These are phyloP conservation scores for Tetradesmus lagerheimii DNA, from an alignment of 139 green algal genomes.

Conservation along the genomic window DNA sequence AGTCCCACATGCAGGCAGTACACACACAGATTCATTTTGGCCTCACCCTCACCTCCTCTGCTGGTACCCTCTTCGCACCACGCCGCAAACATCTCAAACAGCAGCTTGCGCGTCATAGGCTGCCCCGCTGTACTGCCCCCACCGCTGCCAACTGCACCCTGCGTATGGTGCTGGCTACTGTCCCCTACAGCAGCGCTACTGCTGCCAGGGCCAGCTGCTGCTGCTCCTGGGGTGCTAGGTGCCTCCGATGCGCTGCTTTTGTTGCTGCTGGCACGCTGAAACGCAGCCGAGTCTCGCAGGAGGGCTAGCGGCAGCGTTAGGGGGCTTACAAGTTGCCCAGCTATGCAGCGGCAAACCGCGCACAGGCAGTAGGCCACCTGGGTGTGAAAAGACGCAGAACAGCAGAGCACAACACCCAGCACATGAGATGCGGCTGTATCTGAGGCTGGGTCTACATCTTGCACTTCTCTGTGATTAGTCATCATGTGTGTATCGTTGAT, in stretches of 20 bases:
- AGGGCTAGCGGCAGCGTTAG: conserved; percentile 44
- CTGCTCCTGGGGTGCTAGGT: background rate
- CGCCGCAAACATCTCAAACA: conserved; percentile 70
- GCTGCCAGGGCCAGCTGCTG: background rate
- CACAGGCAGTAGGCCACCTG: conserved; percentile 80
- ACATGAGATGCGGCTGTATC: too few species aligned
- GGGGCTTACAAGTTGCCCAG: conserved; percentile 19
- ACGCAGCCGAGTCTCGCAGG: background rate
- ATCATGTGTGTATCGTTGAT: too few species aligned
- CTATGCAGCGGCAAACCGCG: conserved; percentile 53
- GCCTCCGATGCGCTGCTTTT: conserved; percentile 23
- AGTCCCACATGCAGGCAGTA: background rate
- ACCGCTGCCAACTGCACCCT: background rate
- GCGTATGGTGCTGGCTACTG: background rate
- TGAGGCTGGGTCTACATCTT: too few species aligned
- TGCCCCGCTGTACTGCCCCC: background rate
- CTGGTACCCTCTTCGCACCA: conserved; percentile 70
- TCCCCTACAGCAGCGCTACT: background rate
- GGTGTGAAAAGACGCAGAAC: conserved; percentile 11
- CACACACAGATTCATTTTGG: background rate
- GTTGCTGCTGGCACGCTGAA: conserved; percentile 40
- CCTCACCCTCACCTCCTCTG: background rate
- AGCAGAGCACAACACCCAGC: background rate
- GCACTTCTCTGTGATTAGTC: too few species aligned
- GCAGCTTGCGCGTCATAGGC: conserved; percentile 50